Base-by-base conservation (phyloP, 1,284 basidiomycete species). In the Volvariella volvacea region DNA sequence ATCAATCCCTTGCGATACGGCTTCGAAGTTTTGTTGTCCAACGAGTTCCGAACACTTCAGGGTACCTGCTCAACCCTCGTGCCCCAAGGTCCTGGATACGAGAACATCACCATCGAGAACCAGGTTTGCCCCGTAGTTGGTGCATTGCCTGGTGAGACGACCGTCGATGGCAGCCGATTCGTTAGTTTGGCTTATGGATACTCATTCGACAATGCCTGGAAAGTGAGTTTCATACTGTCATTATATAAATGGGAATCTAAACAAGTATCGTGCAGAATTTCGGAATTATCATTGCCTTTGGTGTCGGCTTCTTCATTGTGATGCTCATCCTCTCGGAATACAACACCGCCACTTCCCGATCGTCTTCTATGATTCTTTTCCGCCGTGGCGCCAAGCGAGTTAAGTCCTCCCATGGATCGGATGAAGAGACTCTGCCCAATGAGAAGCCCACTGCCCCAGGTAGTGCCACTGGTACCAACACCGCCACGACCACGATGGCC, bases 61-160 rank as follows among this genome's bases (percentile, higher is more conserved):
- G 74, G 70, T 14, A 47, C 54, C 1, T 76, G 74, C 50, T 62
- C 68, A 1, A 52, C 57, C 4, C 64, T 76, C 4, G 67, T 76
- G 1, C 76, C 75, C 16, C 62, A 59, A 3, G 75, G 62, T 1
- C 56, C 57, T 2, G 73, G 74, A 1, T 87, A 87, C 51, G 73
- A 72, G 50, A 63, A 65, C 20, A 58, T 81, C 20, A 55, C 70
- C 0, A 41, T 77, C 7, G 58, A 51, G 3, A 83, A 84, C 52
- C 76, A 78, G 57, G 80, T 78, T 6, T 86, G 84, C 54, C 67
- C 77, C 8, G 73, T 72, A 0, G 68, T 82, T 15, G 80, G 80
- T 10, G 67, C 76, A 0, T 48, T 69, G 14, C 49, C 74, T 0
- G 79, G 78, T 1, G 63, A 70, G 48, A 47, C 51, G 7, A 62